These are phyloP conservation scores for Curvularia spicifera DNA, from an alignment of 2,329 filamentous ascomycete species.

Conservation along the genomic window DNA sequence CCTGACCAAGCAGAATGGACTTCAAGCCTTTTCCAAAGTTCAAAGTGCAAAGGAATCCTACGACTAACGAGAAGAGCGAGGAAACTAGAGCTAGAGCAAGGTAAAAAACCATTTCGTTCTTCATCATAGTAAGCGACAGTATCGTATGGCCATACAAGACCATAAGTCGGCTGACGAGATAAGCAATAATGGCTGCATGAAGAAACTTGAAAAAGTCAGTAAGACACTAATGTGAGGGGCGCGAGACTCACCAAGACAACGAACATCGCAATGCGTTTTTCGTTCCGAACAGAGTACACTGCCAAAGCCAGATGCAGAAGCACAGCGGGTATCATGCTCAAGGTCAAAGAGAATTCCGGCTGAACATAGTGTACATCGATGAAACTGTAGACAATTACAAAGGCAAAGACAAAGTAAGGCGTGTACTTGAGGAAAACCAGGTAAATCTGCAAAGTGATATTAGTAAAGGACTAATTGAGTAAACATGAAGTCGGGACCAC, in stretches of 20 bases:
- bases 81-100: slow-evolving; percentile 18
- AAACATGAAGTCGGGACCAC: not conserved
- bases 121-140: slow-evolving; percentile 22
- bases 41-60: slow-evolving; percentile 21
- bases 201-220: slow-evolving; percentile 15
- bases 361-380: slow-evolving; percentile 30
- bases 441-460: slow-evolving; percentile 16
- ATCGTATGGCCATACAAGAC: slow-evolving; percentile 20
- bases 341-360: slow-evolving; percentile 33
- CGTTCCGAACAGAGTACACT: slow-evolving; percentile 19
- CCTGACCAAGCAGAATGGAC: slow-evolving; percentile 23
- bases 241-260: slow-evolving; percentile 23
- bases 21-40: slow-evolving; percentile 35
- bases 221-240: not conserved
- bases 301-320: slow-evolving; percentile 24
- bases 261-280: slow-evolving; percentile 19
- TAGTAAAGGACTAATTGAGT: not conserved
- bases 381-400: slow-evolving; percentile 30
- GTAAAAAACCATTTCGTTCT: slow-evolving; percentile 35
- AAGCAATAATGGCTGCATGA: slow-evolving; percentile 26
- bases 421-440: slow-evolving; percentile 29
- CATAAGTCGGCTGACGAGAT: slow-evolving; percentile 29
- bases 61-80: slow-evolving; percentile 8
- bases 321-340: slow-evolving; percentile 31
- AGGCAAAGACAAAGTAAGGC: slow-evolving; percentile 29